Conservation (phyloP, 1,284 basidiomycete genomes). For the Cutaneotrichosporon sp. region DNA sequence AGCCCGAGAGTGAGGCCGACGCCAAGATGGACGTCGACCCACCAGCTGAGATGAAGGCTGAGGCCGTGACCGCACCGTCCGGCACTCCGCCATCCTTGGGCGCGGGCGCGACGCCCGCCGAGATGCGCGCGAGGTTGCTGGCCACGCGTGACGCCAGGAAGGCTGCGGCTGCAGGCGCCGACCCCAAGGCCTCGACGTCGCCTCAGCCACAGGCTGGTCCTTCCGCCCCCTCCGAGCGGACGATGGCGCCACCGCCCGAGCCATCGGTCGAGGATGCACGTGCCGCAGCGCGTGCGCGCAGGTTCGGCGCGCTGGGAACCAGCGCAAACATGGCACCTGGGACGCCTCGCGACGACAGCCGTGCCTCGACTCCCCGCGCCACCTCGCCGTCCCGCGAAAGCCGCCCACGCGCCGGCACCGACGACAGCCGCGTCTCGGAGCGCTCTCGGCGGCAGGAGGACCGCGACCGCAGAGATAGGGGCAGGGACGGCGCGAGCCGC, state of each 20-base stretch:
- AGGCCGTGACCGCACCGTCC: neutral
- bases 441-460: conserved; percentile 28
- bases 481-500: conserved; percentile 6
- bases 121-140: conserved; percentile 36
- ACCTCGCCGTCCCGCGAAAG: conserved; percentile 13
- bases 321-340: conserved; percentile 14
- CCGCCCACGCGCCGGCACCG: conserved; percentile 34
- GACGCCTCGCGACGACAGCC: conserved; percentile 9
- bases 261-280: conserved; percentile 39
- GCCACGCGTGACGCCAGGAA: conserved; percentile 13
- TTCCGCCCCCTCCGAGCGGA: conserved; percentile 10
- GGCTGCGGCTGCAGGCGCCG: neutral
- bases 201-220: neutral
- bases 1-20: conserved; percentile 2
- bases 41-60: conserved; percentile 14
- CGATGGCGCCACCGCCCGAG: conserved; percentile 39
- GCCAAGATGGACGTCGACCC: conserved; percentile 15
- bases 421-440: conserved; percentile 42
- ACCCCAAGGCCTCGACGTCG: conserved; percentile 6
- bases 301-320: conserved; percentile 35
- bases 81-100: conserved; percentile 17
- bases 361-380: conserved; percentile 8
- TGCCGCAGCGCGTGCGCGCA: conserved; percentile 38
- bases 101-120: conserved; percentile 26
- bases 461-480: conserved; percentile 11